Evolutionary conservation across 306 rosid genomes (phyloP).

Genomic region (Cucurbita maxima): DNA sequence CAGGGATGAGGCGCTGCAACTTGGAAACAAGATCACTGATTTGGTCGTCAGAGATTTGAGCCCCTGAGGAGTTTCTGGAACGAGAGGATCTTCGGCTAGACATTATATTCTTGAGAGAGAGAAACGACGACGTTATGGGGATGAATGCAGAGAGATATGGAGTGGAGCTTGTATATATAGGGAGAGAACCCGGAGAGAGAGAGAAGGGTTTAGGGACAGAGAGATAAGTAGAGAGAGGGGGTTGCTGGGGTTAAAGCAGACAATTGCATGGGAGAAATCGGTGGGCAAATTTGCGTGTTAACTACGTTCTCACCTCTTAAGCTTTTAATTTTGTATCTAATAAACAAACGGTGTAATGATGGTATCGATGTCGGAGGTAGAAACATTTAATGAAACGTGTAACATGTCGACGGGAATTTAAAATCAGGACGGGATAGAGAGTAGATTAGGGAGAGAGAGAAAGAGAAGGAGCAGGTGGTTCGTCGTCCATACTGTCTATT

Average conservation of each 20-base stretch:
- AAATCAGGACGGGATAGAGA: not conserved
- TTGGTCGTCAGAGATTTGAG: slow-evolving; percentile 64
- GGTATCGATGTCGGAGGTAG: no score
- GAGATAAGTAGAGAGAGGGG: no score
- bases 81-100: slow-evolving; percentile 69
- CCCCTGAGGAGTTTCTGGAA: slow-evolving; percentile 33
- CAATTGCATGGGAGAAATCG: slow-evolving; percentile 7
- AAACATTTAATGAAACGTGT: not conserved
- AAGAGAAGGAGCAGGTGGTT: not conserved
- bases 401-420: not conserved
- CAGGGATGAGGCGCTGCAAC: slow-evolving; percentile 76
- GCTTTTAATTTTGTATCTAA: no score
- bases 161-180: not conserved
- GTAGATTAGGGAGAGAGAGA: not conserved
- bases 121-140: not conserved
- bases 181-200: not conserved
- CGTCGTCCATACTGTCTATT: slow-evolving; percentile 32
- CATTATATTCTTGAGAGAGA: slow-evolving; percentile 11
- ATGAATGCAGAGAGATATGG: not conserved
- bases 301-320: no score
- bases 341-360: no score
- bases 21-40: slow-evolving; percentile 73
- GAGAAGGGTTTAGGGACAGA: no score
- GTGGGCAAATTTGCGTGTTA: not conserved
- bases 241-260: not conserved